Percentiles rank a stretch among this genome's conserved stretches.
These are phyloP conservation scores for Lotmaria passim DNA, from an alignment of 208 protist genomes.

Conservation along the genomic window DNA sequence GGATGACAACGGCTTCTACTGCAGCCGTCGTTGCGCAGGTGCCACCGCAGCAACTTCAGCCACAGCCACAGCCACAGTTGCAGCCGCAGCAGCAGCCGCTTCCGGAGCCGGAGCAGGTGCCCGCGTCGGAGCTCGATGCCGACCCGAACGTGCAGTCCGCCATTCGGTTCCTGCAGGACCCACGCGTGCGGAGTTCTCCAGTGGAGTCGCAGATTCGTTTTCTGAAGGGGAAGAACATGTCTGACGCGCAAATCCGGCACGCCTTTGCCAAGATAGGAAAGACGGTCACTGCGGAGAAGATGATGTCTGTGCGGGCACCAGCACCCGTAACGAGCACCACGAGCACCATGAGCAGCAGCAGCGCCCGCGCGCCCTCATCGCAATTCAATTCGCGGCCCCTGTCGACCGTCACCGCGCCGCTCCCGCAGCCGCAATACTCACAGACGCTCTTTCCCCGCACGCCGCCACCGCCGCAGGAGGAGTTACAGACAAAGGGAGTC, in stretches of 20 bases:
- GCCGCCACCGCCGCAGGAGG: slow-evolving; percentile 33
- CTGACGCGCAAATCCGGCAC: slow-evolving; percentile 62
- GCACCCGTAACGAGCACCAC: too few species aligned
- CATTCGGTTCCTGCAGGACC: slow-evolving; percentile 71
- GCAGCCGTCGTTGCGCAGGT: neutral
- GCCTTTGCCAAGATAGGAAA: slow-evolving; percentile 68
- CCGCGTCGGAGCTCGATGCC: slow-evolving; percentile 23
- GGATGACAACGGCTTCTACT: neutral
- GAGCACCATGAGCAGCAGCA: too few species aligned
- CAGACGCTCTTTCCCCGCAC: slow-evolving; percentile 57
- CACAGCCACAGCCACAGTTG: neutral
- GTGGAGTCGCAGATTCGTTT: slow-evolving; percentile 72
- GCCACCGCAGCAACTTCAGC: neutral
- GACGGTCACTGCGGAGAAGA: slow-evolving; percentile 49
- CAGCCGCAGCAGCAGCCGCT: slow-evolving; percentile 8
- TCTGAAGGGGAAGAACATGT: slow-evolving; percentile 76
- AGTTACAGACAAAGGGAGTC: slow-evolving; percentile 19
- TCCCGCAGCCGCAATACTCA: slow-evolving; percentile 26
- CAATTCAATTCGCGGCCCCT: slow-evolving; percentile 13
- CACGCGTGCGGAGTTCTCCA: slow-evolving; percentile 56
- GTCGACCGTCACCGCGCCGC: neutral
- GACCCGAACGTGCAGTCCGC: slow-evolving; percentile 48
- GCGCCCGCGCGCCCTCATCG: too few species aligned
- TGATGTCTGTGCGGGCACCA: slow-evolving; percentile 36
- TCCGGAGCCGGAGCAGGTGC: slow-evolving; percentile 30